Conservation (phyloP, 176 grass and related monocot genomes). For the Rhipidocladum racemiflorum region DNA sequence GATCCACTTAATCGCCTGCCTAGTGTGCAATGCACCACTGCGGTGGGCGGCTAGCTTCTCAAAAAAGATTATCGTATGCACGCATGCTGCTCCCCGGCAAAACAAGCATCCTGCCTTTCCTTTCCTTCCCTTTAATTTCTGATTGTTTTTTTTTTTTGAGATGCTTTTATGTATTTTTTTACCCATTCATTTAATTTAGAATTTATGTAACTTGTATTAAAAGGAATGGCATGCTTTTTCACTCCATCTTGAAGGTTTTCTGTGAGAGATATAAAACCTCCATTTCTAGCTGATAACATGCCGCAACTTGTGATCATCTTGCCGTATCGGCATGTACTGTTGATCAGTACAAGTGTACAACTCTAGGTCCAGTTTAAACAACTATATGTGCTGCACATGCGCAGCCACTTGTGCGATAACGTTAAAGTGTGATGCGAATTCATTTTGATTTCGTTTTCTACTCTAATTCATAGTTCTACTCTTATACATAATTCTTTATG, state of each 20-base stretch:
- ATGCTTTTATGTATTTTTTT: too few species aligned
- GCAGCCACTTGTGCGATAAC: background rate
- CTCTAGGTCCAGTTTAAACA: background rate
- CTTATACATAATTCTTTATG: too few species aligned
- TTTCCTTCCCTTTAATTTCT: background rate
- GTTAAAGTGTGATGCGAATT: too few species aligned
- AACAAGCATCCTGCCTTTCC: background rate
- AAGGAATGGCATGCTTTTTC: too few species aligned
- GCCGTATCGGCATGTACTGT: background rate
- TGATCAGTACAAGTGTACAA: background rate
- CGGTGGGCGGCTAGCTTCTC: background rate
- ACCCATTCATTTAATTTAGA: too few species aligned
- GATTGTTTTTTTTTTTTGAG: too few species aligned
- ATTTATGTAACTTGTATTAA: too few species aligned
- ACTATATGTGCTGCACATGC: background rate
- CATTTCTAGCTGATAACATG: background rate
- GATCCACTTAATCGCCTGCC: background rate
- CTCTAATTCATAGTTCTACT: too few species aligned
- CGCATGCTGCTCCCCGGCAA: background rate
- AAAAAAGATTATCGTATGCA: constrained; percentile 21
- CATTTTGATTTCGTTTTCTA: too few species aligned
- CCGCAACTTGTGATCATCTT: background rate
- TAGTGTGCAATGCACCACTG: constrained; percentile 37
- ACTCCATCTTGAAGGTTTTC: background rate
- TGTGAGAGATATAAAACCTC: background rate